Evolutionary conservation across 2,329 filamentous ascomycete species (phyloP).

Genomic region (Botrytis squamosa): DNA sequence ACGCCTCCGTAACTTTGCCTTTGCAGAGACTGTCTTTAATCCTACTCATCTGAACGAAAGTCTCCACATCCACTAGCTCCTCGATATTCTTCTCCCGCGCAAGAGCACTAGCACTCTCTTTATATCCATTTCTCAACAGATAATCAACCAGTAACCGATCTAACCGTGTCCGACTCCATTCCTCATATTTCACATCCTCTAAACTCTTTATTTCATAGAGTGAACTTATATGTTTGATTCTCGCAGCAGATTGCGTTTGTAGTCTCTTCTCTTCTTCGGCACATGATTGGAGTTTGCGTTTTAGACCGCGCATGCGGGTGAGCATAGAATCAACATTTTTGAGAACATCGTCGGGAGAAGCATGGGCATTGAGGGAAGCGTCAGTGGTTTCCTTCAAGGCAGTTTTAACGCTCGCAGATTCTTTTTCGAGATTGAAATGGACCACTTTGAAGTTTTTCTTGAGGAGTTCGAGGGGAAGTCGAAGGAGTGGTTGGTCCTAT

Average conservation of each 20-base stretch:
- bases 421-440: conserved; percentile 73
- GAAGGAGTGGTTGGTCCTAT: conserved; percentile 90
- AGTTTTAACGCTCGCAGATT: conserved; percentile 61
- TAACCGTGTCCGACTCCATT: conserved; percentile 79
- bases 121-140: conserved; percentile 79
- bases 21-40: conserved; percentile 72
- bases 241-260: conserved; percentile 71
- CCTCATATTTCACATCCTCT: conserved; percentile 90
- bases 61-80: conserved; percentile 82
- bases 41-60: conserved; percentile 77
- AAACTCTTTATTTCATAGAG: conserved; percentile 77
- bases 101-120: conserved; percentile 71
- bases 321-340: conserved; percentile 83
- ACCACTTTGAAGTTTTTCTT: conserved; percentile 91
- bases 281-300: conserved; percentile 77
- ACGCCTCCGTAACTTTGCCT: conserved; percentile 72
- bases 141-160: conserved; percentile 91
- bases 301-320: conserved; percentile 76
- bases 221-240: conserved; percentile 77
- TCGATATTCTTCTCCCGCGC: conserved; percentile 73
- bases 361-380: conserved; percentile 47
- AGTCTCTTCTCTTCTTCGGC: conserved; percentile 78
- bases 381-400: conserved; percentile 59
- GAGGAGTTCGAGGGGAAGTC: conserved; percentile 87
- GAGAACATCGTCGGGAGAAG: conserved; percentile 71